phyloP scores from a whole-genome alignment of 306 rosid species.

The Cajanus cajan region DNA sequence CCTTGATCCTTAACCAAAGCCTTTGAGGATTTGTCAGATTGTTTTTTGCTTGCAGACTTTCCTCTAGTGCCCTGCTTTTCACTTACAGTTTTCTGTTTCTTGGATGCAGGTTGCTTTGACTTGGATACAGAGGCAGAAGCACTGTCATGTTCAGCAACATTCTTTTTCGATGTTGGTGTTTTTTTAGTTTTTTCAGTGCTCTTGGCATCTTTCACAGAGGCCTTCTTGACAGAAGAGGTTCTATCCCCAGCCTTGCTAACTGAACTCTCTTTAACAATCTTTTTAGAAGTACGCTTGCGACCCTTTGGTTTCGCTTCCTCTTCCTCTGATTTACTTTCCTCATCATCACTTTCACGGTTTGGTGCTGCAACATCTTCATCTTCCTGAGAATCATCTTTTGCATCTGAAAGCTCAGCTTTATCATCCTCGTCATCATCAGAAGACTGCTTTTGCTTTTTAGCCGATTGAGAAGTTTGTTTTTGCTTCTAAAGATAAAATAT shows the following conservation, averaged over 20 bases:
- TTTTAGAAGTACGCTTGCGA: conserved; percentile 52
- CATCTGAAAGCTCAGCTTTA: conserved; percentile 61
- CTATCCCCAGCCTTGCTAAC: conserved; percentile 47
- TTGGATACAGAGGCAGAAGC: conserved; percentile 62
- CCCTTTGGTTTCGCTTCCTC: conserved; percentile 59
- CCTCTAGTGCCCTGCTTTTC: conserved; percentile 52
- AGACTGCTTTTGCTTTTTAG: conserved; percentile 48
- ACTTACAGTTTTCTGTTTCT: conserved; percentile 53
- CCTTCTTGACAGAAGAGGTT: conserved; percentile 56
- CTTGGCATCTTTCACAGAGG: conserved; percentile 49
- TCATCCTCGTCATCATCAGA: conserved; percentile 55
- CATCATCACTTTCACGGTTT: conserved; percentile 50
- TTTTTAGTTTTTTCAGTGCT: conserved; percentile 45
- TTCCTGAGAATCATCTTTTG: conserved; percentile 51
- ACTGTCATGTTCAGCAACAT: conserved; percentile 49
- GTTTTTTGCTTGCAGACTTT: conserved; percentile 56
- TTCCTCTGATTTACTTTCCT: conserved; percentile 44
- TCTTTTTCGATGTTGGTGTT: conserved; percentile 43
- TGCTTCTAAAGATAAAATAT: conserved; percentile 47
- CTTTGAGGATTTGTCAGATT: conserved; percentile 59
- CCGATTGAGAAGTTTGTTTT: conserved; percentile 45
- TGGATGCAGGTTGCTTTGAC: conserved; percentile 52
- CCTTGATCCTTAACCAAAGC: conserved; percentile 70
- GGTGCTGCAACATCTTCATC: conserved; percentile 42
- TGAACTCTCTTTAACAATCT: conserved; percentile 54